Evolutionary conservation across 1,139 yeast species (phyloP).

Genomic region (Protomyces macrosporus): DNA sequence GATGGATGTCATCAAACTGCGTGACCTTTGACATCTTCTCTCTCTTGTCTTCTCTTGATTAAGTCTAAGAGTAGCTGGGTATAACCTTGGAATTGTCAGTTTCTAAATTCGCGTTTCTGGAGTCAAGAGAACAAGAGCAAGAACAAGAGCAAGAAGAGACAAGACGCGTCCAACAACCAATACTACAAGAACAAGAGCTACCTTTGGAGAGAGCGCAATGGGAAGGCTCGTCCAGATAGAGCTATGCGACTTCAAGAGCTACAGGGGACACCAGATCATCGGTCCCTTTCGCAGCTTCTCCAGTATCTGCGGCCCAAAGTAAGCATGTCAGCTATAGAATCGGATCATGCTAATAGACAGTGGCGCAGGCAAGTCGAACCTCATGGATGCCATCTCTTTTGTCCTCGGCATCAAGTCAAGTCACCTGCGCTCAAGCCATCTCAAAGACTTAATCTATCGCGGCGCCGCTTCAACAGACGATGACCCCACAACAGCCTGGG

Average conservation of each 20-base stretch:
- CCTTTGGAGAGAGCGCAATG: slow-evolving; percentile 44
- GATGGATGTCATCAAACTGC: slow-evolving; percentile 76
- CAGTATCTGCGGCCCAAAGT: slow-evolving; percentile 94
- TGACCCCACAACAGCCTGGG: slow-evolving; percentile 61
- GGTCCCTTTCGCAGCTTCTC: slow-evolving; percentile 74
- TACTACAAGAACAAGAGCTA: neutral
- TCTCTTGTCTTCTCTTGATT: neutral
- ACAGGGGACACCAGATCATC: slow-evolving; percentile 65
- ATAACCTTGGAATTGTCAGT: neutral
- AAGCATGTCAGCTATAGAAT: slow-evolving; percentile 37
- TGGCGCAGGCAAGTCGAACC: slow-evolving; percentile 82
- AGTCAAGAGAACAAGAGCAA: neutral
- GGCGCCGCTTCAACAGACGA: slow-evolving; percentile 47
- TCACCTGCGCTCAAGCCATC: slow-evolving; percentile 68
- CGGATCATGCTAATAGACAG: neutral
- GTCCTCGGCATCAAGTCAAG: slow-evolving; percentile 80
- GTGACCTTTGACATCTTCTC: slow-evolving; percentile 36
- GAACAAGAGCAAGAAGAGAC: neutral
- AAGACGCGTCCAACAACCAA: neutral
- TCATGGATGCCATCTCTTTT: slow-evolving; percentile 97
- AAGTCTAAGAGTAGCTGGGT: neutral
- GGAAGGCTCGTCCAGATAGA: slow-evolving; percentile 72
- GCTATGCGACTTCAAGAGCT: slow-evolving; percentile 83
- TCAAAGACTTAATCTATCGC: slow-evolving; percentile 75
- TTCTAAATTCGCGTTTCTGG: neutral